These are phyloP conservation scores for Boletus patriciae DNA, from an alignment of 768 basidiomycete genomes.

Conservation along the genomic window DNA sequence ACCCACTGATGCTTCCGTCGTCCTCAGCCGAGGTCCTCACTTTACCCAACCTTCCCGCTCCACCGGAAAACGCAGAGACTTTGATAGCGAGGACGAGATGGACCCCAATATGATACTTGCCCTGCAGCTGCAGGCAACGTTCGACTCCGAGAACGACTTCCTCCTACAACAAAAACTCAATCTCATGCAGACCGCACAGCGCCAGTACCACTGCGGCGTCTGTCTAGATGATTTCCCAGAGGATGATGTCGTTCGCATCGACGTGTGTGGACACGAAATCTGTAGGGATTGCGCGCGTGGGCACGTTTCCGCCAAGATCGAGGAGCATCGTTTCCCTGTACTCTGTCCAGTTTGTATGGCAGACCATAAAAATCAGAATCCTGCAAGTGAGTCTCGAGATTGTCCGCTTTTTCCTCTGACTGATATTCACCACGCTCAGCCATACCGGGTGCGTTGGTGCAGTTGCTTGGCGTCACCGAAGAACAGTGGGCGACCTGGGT, in stretches of 20 bases:
- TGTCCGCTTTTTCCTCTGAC: not conserved
- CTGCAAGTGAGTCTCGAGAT: constrained; percentile 28
- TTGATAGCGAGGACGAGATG: not conserved
- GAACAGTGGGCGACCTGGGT: constrained; percentile 42
- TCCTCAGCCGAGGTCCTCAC: not conserved
- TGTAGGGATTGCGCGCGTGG: constrained; percentile 52
- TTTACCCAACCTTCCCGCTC: not conserved
- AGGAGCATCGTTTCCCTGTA: constrained; percentile 58
- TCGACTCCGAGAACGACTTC: constrained; percentile 41
- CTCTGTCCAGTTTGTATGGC: constrained; percentile 57
- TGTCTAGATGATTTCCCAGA: constrained; percentile 53
- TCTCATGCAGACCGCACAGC: constrained; percentile 34
- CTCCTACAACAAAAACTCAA: constrained; percentile 35
- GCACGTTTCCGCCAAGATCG: constrained; percentile 48
- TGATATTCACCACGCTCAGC: constrained; percentile 27
- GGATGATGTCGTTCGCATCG: constrained; percentile 43
- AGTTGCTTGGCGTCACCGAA: constrained; percentile 46
- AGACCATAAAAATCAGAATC: constrained; percentile 29
- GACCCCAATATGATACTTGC: constrained; percentile 26
- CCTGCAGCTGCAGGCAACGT: constrained; percentile 37
- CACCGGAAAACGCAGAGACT: not conserved
- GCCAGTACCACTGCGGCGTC: constrained; percentile 51
- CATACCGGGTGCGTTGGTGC: constrained; percentile 38
- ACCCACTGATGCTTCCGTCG: not conserved
- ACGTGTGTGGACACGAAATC: constrained; percentile 49